Evolutionary conservation across 2,329 filamentous ascomycete species (phyloP).

Genomic region (Periconia digitata): DNA sequence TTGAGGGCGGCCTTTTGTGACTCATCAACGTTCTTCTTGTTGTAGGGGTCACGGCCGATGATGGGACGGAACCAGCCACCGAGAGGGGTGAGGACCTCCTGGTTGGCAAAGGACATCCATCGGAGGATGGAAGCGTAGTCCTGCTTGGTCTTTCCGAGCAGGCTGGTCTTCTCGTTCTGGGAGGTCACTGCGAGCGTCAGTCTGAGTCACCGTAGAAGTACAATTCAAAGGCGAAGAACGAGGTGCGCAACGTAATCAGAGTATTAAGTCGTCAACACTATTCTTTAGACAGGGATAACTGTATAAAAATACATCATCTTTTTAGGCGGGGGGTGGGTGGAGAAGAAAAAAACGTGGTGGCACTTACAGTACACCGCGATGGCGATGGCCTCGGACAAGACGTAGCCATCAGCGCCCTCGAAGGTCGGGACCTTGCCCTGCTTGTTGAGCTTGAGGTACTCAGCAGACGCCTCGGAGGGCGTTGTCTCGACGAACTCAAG

Average conservation of each 20-base stretch:
- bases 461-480: slow-evolving; percentile 64
- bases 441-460: slow-evolving; percentile 84
- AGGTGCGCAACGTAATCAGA: slow-evolving; percentile 74
- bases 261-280: slow-evolving; percentile 75
- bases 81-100: slow-evolving; percentile 74
- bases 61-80: slow-evolving; percentile 85
- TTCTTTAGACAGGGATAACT: slow-evolving; percentile 83
- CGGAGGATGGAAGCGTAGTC: slow-evolving; percentile 98
- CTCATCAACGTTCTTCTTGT: slow-evolving; percentile 96
- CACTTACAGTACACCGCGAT: slow-evolving; percentile 96
- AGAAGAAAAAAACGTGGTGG: slow-evolving; percentile 10
- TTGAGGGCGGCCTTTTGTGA: slow-evolving; percentile 68
- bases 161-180: slow-evolving; percentile 99
- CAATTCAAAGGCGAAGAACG: slow-evolving; percentile 6
- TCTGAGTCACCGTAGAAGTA: slow-evolving; percentile 27
- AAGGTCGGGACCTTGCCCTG: slow-evolving; percentile 94
- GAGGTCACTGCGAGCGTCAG: slow-evolving; percentile 73
- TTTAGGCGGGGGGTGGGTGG: slow-evolving; percentile 27
- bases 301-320: slow-evolving; percentile 76
- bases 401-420: slow-evolving; percentile 86
- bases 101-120: slow-evolving; percentile 98
- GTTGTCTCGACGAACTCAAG: slow-evolving; percentile 79
- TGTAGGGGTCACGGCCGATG: slow-evolving; percentile 80
- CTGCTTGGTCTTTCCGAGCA: slow-evolving; percentile 99
- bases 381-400: slow-evolving; percentile 86